Evolutionary conservation across 768 basidiomycete species (phyloP), one percentile per base, ranked within the genome.

Genomic region (Phlegmacium glaucopus): DNA sequence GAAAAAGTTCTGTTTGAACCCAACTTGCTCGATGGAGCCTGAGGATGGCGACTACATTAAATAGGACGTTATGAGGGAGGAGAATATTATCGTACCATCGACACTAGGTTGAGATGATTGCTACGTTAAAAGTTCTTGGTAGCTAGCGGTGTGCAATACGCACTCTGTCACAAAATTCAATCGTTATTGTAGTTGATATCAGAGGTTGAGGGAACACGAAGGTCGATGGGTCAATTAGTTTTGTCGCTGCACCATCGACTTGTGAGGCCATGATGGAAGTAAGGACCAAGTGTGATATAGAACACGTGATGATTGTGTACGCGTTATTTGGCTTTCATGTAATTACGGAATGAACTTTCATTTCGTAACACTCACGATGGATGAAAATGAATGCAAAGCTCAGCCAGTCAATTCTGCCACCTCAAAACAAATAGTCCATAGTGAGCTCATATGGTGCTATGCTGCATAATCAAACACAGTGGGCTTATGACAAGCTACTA

Each of bases 11-110:
- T 0, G 94, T 96, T 51, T 90, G 87, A n/a, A 85, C 78, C 94
- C 94, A 97, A 9, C 82, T 83, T 27, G 94, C 94, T 57, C 94
- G 79, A 56, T 94, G 93, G 32, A 94, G 76, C 94, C 94, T 94
- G 59, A 37, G 42, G 13, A 7, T 29, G n/a, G 36, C 9, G 18
- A 18, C 25, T 50, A 43, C 28, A 17, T 32, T 32, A 17, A 39
- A 30, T 38, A 28, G 26, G n/a, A 13, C 10, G 25, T n/a, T 35
- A n/a, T n/a, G 48, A 13, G 6, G 12, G 28, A 35, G 42, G 18
- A 27, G 42, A 29, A 2, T 42, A 27, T 41, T 26, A 7, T 48
- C 78, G 61, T 61, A 90, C 90, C 90, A 94, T 65, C 87, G 85
- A 34, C 32, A 34, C 32, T 34, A n/a, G 4, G 32, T 2, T 34